phyloP scores from a whole-genome alignment of 768 basidiomycete genomes.

The Amanita subjunquillea region DNA sequence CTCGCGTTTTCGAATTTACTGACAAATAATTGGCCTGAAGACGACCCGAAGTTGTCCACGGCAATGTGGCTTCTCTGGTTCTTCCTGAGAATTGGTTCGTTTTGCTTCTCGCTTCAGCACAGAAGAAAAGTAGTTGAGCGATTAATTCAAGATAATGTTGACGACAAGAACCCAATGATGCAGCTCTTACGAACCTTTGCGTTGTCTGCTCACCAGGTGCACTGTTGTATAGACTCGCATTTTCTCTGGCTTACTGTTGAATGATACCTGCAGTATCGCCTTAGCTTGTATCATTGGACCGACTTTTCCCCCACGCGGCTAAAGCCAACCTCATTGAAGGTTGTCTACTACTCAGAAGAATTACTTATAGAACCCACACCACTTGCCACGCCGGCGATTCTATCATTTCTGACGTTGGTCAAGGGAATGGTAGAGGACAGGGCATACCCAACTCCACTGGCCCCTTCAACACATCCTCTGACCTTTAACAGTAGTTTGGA shows the following conservation, averaged over 20 bases:
- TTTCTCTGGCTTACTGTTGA: conserved; percentile 5
- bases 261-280: conserved; percentile 38
- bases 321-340: conserved; percentile 11
- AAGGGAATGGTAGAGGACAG: conserved; percentile 21
- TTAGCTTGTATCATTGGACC: conserved; percentile 48
- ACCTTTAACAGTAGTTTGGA: conserved; percentile 29
- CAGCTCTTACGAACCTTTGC: conserved; percentile 51
- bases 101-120: not conserved
- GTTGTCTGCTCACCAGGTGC: conserved; percentile 52
- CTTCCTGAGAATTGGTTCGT: conserved; percentile 48
- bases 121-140: not conserved
- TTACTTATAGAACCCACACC: conserved; percentile 46
- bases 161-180: conserved; percentile 32
- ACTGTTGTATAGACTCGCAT: conserved; percentile 6
- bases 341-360: conserved; percentile 34
- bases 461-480: conserved; percentile 20
- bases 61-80: conserved; percentile 82
- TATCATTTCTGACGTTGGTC: conserved; percentile 53
- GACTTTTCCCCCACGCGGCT: conserved; percentile 34
- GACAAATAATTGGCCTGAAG: conserved; percentile 46
- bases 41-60: conserved; percentile 40
- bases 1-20: conserved; percentile 28
- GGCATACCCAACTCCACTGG: conserved; percentile 21
- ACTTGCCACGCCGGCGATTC: conserved; percentile 61
- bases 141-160: conserved; percentile 33